Conservation (phyloP, 306 rosid genomes). For the Comarum palustre region DNA sequence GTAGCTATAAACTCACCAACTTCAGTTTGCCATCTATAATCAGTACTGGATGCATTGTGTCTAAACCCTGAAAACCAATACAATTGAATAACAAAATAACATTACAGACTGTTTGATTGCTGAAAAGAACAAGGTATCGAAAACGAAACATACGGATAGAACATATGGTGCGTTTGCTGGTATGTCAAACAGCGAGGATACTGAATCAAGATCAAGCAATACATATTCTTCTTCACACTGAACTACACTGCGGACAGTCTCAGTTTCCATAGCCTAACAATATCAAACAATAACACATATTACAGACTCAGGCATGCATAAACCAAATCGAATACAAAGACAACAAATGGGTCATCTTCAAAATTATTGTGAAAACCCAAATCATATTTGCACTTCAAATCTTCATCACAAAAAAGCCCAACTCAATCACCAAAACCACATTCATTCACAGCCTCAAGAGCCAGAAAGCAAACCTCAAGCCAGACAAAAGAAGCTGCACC, state of each 20-base stretch:
- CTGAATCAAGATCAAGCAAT: conserved; percentile 2
- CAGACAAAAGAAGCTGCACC: background rate
- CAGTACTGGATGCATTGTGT: background rate
- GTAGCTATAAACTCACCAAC: background rate
- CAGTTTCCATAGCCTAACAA: background rate
- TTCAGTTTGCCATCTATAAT: background rate
- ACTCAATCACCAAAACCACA: background rate
- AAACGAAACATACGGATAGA: background rate
- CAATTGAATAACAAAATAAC: background rate
- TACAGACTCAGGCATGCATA: background rate
- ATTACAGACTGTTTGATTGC: background rate
- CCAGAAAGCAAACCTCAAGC: conserved; percentile 33
- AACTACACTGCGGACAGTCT: background rate
- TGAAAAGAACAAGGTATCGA: background rate
- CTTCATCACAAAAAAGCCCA: too few species aligned
- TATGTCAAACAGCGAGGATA: background rate
- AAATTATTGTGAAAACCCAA: conserved; percentile 6
- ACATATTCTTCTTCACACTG: background rate
- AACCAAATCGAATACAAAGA: background rate
- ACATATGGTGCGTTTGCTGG: background rate
- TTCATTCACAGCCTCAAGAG: background rate
- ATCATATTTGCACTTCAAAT: conserved; percentile 5
- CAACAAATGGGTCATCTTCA: background rate
- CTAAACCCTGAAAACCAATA: background rate
- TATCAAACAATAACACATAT: background rate